Conservation (phyloP, 176 grass and related monocot genomes). For the Hordeum vulgare region DNA sequence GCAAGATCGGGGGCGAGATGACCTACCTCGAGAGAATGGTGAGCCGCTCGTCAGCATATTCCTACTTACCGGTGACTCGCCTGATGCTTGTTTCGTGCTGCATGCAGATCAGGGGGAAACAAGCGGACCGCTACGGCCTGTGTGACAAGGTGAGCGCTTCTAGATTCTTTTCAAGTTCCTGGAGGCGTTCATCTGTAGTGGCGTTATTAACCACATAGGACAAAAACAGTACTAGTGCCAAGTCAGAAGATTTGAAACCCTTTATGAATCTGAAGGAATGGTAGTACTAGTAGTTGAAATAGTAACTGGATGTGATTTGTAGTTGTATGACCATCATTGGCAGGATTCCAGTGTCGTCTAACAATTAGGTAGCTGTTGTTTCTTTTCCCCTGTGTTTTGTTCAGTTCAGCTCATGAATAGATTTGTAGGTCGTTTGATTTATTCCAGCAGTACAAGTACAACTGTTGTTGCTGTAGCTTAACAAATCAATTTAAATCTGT, state of each 20-base stretch:
- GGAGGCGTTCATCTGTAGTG: background rate
- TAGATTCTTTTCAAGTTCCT: background rate
- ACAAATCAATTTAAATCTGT: too few relatives aligned
- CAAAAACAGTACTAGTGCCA: background rate
- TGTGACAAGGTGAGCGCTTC: constrained; percentile 55
- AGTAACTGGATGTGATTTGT: background rate
- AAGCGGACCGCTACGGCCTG: constrained; percentile 62
- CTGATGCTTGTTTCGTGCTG: background rate
- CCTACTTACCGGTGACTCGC: too few relatives aligned
- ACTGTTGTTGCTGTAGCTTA: too few relatives aligned
- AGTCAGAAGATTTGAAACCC: too few relatives aligned
- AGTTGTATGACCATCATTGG: background rate
- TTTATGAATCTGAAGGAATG: background rate
- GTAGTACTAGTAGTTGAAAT: background rate
- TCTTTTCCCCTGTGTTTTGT: too few relatives aligned
- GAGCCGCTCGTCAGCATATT: background rate
- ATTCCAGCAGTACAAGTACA: too few relatives aligned
- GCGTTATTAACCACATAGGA: background rate
- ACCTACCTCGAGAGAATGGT: constrained; percentile 55
- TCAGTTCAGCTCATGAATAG: too few relatives aligned
- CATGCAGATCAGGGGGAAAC: constrained; percentile 58
- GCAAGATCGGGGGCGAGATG: constrained; percentile 77
- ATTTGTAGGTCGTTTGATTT: too few relatives aligned
- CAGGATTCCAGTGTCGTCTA: background rate
- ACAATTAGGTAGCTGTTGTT: too few relatives aligned